Base-by-base conservation (phyloP, 2,329 filamentous ascomycete species). In the Aspergillus sp. region DNA sequence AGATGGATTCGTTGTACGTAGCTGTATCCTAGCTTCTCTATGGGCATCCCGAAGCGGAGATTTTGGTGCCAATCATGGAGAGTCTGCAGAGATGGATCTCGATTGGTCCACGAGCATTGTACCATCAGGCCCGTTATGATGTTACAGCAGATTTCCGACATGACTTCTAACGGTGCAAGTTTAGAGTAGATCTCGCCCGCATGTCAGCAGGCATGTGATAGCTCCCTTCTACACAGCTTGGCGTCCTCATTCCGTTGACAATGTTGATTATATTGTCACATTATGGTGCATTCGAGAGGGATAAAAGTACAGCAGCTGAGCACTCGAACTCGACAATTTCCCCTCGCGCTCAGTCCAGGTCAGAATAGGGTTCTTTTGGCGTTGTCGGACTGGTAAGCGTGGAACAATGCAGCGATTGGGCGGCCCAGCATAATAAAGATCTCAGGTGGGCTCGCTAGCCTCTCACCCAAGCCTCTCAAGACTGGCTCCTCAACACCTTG, bases 381-480 rank as follows among this genome's bases (percentile, higher is more conserved):
- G 21, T 41, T 51, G 35, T 21, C 47, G 48, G 35, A 15, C 19
- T 35, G 48, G 48, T n/a, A 40, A 31, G 48, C 31, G 15, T 54
- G 31, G 14, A 46, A 35, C 41, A 14, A 39, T 27, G 41, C 43
- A 39, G 17, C 33, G 41, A 54, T 52, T 52, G 51, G 51, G 21
- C 15, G 37, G 31, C 33, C 49, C 27, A 48, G 46, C 4, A 23
- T 6, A 31, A 11, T 15, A 33, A 43, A 31, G 37, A 52, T 48
- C 46, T 48, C 46, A 48, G 19, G 46, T 19, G 15, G 46, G 46
- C 50, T 33, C 23, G 50, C 39, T 35, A 55, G 52, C 45, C 44
- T 55, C 12, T 19, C 33, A 23, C 47, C 47, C 54, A 40, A 33
- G n/a, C 39, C 23, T 19, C 33, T 37, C 41, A 55, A 41, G 43